These are phyloP conservation scores for Suillus subalutaceus DNA, from an alignment of 768 basidiomycete genomes.

Conservation along the genomic window DNA sequence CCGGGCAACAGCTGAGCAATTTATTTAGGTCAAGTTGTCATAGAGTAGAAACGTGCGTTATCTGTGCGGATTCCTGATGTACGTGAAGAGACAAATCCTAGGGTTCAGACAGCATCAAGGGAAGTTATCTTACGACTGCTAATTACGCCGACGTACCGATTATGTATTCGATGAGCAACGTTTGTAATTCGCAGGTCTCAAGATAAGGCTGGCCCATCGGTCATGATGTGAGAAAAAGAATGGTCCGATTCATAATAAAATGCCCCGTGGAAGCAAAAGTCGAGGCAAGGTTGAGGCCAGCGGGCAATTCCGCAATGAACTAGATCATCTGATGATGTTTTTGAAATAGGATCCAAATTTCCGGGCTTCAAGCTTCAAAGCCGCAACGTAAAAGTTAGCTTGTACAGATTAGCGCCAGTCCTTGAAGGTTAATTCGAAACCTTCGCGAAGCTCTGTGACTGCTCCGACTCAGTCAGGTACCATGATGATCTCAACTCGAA, in stretches of 20 bases:
- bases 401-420: background rate
- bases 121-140: background rate
- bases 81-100: background rate
- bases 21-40: background rate
- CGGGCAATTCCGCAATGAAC: background rate
- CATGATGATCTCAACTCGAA: no score
- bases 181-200: background rate
- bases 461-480: background rate
- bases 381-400: background rate
- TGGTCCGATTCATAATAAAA: background rate
- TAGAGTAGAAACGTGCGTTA: background rate
- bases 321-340: background rate
- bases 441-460: constrained; percentile 3
- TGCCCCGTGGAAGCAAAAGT: background rate
- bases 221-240: constrained; percentile 3
- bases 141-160: background rate
- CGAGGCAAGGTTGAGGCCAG: background rate
- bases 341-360: background rate
- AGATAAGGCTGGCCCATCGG: background rate
- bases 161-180: constrained; percentile 3
- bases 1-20: background rate
- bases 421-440: background rate
- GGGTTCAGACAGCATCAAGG: background rate
- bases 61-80: background rate
- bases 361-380: background rate